Base-by-base conservation (phyloP, 148 eudicot genomes). In the Euryodendron excelsum region DNA sequence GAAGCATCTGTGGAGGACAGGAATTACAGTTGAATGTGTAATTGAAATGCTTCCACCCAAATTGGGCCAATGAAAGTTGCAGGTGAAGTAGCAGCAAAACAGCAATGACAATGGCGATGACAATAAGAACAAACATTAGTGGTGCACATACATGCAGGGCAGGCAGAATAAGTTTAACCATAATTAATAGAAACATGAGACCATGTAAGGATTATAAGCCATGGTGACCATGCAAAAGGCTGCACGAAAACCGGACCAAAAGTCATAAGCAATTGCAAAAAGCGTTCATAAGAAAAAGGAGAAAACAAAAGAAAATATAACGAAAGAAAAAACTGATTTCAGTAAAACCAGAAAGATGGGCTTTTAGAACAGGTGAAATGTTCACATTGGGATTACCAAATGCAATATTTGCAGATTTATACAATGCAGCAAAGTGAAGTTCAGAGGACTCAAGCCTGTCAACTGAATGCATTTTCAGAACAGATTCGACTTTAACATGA, bases 361-460 rank as follows among this genome's bases (percentile, higher is more conserved):
- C n/a, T 73, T 61, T 76, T 44, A 23, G 58, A 79, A 79, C 75
- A 80, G 86, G 82, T 45, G 67, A 85, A 85, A 81, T 83, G 89
- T 85, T 86, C 80, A 83, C 84, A 86, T 76, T 80, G 82, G 82
- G 81, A 79, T 80, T 77, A 85, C 88, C 85, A 86, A 66, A 78
- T 69, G 89, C 84, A 88, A 85, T 78, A 79, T 81, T 70, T 83
- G 87, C 75, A 79, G 82, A 82, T 77, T 94, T 87, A 85, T 91
- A 91, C 92, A 91, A 70, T 74, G 80, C 85, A 79, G 75, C 75
- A 74, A 81, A 77, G 82, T 65, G 77, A 80, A 70, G 44, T 73
- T 67, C 63, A 69, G 77, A 78, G 63, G 63, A 69, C 74, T 69
- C 80, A 84, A 79, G 82, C 73, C 83, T 72, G 77, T 82, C 74